phyloP scores from a whole-genome alignment of 2,329 filamentous ascomycete genomes.

The Pyrenochaeta sp. region DNA sequence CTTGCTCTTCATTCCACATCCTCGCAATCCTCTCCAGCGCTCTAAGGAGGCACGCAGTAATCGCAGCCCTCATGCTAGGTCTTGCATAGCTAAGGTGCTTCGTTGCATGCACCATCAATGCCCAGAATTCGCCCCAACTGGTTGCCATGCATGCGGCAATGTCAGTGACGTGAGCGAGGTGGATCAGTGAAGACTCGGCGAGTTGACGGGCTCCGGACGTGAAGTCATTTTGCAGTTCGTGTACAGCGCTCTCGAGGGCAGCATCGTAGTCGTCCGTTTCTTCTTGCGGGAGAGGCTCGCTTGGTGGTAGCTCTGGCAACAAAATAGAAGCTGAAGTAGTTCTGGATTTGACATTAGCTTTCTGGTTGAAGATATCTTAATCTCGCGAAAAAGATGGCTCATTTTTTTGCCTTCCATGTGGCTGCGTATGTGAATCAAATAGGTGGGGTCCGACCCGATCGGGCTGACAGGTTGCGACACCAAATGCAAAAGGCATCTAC shows the following conservation, averaged over 20 bases:
- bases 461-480: too few species aligned
- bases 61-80: constrained; percentile 66
- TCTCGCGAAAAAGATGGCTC: background rate
- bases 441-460: too few species aligned
- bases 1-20: constrained; percentile 13
- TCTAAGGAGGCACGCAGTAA: constrained; percentile 60
- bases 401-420: background rate
- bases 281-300: constrained; percentile 5
- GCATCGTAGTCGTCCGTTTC: constrained; percentile 12
- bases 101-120: constrained; percentile 67
- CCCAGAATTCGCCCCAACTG: constrained; percentile 60
- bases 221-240: constrained; percentile 19
- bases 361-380: background rate
- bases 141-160: constrained; percentile 23
- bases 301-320: background rate
- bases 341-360: too few species aligned
- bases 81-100: constrained; percentile 63
- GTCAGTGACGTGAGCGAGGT: constrained; percentile 59
- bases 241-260: constrained; percentile 11
- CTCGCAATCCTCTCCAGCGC: constrained; percentile 47
- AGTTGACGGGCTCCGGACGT: constrained; percentile 66
- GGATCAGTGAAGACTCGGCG: constrained; percentile 61
- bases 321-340: background rate
- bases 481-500: too few species aligned
- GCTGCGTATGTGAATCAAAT: background rate